Conservation (phyloP, 768 basidiomycete genomes). For the Naematelia aurantialba region DNA sequence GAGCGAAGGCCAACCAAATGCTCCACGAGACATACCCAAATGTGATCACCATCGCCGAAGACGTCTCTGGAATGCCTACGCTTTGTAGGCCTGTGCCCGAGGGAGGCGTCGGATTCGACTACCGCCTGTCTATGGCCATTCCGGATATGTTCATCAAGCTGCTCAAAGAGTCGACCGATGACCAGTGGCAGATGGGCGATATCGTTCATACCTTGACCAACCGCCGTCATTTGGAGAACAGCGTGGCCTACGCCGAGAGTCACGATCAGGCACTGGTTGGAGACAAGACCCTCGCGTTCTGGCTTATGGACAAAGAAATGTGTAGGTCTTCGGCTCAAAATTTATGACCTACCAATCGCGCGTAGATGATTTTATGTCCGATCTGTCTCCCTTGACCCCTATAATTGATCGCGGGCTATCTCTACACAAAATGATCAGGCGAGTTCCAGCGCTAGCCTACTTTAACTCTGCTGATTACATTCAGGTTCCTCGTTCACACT, state of each 20-base stretch:
- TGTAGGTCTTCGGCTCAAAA: slow-evolving; percentile 58
- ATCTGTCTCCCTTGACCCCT: slow-evolving; percentile 73
- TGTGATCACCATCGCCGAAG: slow-evolving; percentile 90
- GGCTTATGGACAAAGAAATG: slow-evolving; percentile 99
- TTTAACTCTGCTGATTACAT: not conserved
- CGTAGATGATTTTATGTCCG: slow-evolving; percentile 89
- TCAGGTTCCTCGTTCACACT: slow-evolving; percentile 79
- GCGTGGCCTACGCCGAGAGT: slow-evolving; percentile 88
- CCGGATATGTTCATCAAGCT: slow-evolving; percentile 99
- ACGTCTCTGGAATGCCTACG: slow-evolving; percentile 98
- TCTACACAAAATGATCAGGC: slow-evolving; percentile 98
- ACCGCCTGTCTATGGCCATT: slow-evolving; percentile 95
- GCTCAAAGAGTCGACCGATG: slow-evolving; percentile 82
- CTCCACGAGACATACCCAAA: slow-evolving; percentile 76
- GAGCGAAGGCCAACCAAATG: slow-evolving; percentile 80
- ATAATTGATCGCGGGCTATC: slow-evolving; percentile 82
- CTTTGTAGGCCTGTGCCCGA: slow-evolving; percentile 71
- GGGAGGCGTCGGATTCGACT: slow-evolving; percentile 96
- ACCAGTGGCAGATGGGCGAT: slow-evolving; percentile 79
- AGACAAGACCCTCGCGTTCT: slow-evolving; percentile 97
- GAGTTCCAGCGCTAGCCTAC: slow-evolving; percentile 21
- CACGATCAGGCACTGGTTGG: slow-evolving; percentile 98
- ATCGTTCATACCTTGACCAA: slow-evolving; percentile 89
- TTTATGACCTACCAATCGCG: not conserved
- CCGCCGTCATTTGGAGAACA: slow-evolving; percentile 81